Evolutionary conservation across 805 yeast species (phyloP), one percentile per base, ranked within the genome.

Genomic region (Candida corydali): DNA sequence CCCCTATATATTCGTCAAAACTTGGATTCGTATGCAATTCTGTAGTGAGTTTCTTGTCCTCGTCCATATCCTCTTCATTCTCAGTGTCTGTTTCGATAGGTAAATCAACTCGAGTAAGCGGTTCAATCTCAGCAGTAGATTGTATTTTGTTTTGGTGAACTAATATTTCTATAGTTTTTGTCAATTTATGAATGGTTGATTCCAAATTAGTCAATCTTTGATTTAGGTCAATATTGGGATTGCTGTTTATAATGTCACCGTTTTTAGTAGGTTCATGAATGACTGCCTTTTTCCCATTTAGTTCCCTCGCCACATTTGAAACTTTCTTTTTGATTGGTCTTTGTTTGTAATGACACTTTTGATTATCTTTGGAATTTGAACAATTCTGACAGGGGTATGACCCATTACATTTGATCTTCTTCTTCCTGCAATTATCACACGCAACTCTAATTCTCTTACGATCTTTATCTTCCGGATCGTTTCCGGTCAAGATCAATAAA

Each of bases 401-500:
- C 1, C 67, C 67, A 38, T 56, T 52, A 39, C 67, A 61, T 36
- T 55, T 59, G 27, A 59, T 57, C 41, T 61, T 61, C 47, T 59
- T 58, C 8, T 50, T 42, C 1, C 67, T 50, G 39, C 67, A 61
- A 5, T 46, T 46, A 30, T 56, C 62, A 41, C 67, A 61, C 11
- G 67, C 67, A 2, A 50, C 52, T 18, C 52, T 36, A 3, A 55
- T 53, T 22, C 60, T 26, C 32, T 47, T 52, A 19, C 47, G 39
- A 5, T 25, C 22, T 5, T 22, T 37, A 18, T 37, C 40, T 12
- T 31, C 12, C 4, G 40, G 36, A 22, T 30, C 40, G 17, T 26
- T 37, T 12, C 38, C 38, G 4, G 38, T 29, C 17, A 35, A 23
- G 6, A 16, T 9, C 2, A 11, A 15, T n/a, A 17, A 7, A 4